Evolutionary conservation across 2,329 filamentous ascomycete species (phyloP), one percentile per base, ranked within the genome.

Genomic region (Sarocladiaceae sp.): DNA sequence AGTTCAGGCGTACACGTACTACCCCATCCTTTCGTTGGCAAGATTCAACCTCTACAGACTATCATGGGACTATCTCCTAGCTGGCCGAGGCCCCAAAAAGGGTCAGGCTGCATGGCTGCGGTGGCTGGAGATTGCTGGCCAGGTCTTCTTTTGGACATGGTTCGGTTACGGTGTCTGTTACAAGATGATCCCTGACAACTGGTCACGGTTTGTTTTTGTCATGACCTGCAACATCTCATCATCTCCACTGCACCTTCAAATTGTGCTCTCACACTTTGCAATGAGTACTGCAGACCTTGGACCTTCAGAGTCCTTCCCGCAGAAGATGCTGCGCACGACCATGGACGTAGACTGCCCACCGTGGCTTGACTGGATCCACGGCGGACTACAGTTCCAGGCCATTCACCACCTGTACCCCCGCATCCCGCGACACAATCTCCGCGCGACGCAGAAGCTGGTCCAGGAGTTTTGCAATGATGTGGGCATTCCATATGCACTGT

Each of bases 241-340:
- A 6, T 87, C 88, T 68, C 87, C 90, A 2, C 73, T 96, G 49
- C 91, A 96, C 66, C 80, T 93, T 11, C 91, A 96, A 66, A 96
- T 96, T 65, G 95, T 90, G 0, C 79, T 96, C 17, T 94, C 88
- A 2, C 91, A 96, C 69, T 96, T 95, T 68, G 89, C 89, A 58
- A 96, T 96, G 91, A 93, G 88, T 60, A 96, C 91, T 0, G 80
- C 87, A 7, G 88, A 94, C 60, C 75, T 93, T 13, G 89, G 89
- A 0, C 81, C 85, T 1, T 74, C 82, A 47, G 89, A 94, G 66
- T 90, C 87, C 1, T 94, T 94, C 66, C 82, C 89, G 1, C 88
- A 93, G 67, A 87, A 86, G 66, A 92, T 92, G 85, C 76, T 94
- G 50, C 84, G 89, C 57, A 94, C 89, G 2, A 93, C 89, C 20